These are phyloP conservation scores for Spinellus fusiger DNA, from an alignment of 192 early-diverging fungal species.

Conservation along the genomic window DNA sequence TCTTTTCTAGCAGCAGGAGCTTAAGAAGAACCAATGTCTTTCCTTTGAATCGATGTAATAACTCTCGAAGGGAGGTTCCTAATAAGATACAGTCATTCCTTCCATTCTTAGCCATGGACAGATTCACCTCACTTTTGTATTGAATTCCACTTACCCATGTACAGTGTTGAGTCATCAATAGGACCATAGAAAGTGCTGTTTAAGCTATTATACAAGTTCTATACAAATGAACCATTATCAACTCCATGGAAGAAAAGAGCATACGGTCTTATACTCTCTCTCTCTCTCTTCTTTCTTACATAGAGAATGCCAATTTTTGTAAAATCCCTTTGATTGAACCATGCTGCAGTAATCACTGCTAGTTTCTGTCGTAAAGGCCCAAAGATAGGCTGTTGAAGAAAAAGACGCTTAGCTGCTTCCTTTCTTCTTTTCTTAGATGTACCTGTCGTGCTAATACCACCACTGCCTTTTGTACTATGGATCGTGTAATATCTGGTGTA, in stretches of 20 bases:
- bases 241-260: too few relatives aligned
- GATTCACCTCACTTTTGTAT: too few relatives aligned
- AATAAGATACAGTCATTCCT: background rate
- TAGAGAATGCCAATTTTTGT: constrained; percentile 71
- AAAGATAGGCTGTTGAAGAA: constrained; percentile 49
- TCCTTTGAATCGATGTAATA: constrained; percentile 66
- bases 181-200: constrained; percentile 41
- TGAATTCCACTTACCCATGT: constrained; percentile 50
- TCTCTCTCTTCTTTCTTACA: constrained; percentile 27
- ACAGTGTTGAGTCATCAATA: constrained; percentile 58
- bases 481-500: constrained; percentile 70
- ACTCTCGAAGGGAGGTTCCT: constrained; percentile 67
- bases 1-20: constrained; percentile 67
- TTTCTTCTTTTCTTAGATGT: background rate
- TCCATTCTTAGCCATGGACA: too few relatives aligned
- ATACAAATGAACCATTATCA: background rate
- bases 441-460: constrained; percentile 66
- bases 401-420: background rate
- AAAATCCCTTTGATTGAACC: constrained; percentile 76
- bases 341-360: constrained; percentile 71
- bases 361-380: constrained; percentile 68
- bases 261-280: too few relatives aligned
- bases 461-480: constrained; percentile 76
- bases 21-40: constrained; percentile 74
- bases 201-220: constrained; percentile 64